phyloP scores from a whole-genome alignment of 352 stramenopile genomes.

The Phytophthora foliorum region DNA sequence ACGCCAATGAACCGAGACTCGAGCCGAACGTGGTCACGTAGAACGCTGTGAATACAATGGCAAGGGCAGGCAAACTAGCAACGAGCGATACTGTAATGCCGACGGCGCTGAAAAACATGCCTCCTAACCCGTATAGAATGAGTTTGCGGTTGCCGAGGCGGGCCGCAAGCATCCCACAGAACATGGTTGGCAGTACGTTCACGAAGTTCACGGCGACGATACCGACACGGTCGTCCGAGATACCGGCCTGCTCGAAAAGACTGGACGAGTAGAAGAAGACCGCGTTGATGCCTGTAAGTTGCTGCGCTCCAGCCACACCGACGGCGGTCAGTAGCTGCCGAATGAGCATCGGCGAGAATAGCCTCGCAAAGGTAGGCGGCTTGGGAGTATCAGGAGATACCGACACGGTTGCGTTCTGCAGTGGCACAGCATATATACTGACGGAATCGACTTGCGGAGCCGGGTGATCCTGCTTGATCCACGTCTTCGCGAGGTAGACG shows the following conservation, averaged over 20 bases:
- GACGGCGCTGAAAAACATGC: conserved; percentile 30
- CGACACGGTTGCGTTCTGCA: background rate
- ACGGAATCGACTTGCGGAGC: background rate
- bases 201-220: conserved; percentile 59
- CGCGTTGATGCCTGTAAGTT: conserved; percentile 63
- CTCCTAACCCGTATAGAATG: conserved; percentile 19
- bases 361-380: background rate
- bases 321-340: conserved; percentile 46
- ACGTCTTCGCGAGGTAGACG: conserved; percentile 21
- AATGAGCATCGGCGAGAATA: conserved; percentile 33
- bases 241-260: conserved; percentile 54
- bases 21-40: conserved; percentile 55
- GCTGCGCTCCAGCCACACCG: conserved; percentile 39
- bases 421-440: background rate
- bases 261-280: conserved; percentile 66
- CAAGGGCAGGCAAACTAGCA: conserved; percentile 28
- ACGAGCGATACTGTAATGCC: conserved; percentile 50
- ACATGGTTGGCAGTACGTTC: conserved; percentile 44
- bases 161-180: conserved; percentile 17
- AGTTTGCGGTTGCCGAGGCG: conserved; percentile 16
- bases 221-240: conserved; percentile 53
- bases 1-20: conserved; percentile 39
- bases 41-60: conserved; percentile 53
- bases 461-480: conserved; percentile 16
- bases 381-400: conserved; percentile 14